Percentiles rank a stretch among this genome's conserved stretches.
Conservation (phyloP, 208 protist genomes). For the Hexamita inflata region DNA sequence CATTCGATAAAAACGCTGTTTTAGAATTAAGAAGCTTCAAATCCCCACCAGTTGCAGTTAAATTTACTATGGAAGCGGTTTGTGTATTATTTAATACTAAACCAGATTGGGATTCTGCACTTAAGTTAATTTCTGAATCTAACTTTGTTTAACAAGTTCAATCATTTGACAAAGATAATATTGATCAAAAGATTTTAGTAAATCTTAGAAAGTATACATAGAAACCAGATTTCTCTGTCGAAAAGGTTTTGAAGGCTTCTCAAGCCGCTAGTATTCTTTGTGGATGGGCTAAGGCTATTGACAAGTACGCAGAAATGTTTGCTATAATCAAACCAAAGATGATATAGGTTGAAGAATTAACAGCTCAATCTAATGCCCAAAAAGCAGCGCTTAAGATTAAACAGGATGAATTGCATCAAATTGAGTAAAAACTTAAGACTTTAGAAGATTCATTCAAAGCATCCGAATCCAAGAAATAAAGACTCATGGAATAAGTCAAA, state of each 20-base stretch:
- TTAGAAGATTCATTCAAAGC: constrained; percentile 43
- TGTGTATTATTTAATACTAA: constrained; percentile 73
- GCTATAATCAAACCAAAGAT: constrained; percentile 72
- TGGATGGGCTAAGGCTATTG: constrained; percentile 78
- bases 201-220: constrained; percentile 75
- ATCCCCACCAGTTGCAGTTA: constrained; percentile 73
- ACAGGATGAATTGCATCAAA: constrained; percentile 54
- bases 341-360: constrained; percentile 65
- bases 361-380: constrained; percentile 66
- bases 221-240: constrained; percentile 70
- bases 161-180: constrained; percentile 78
- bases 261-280: constrained; percentile 77
- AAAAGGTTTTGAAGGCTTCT: constrained; percentile 69
- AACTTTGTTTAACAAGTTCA: constrained; percentile 73
- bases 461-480: constrained; percentile 18
- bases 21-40: constrained; percentile 75
- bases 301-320: constrained; percentile 73
- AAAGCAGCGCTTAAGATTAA: constrained; percentile 65
- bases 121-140: constrained; percentile 40
- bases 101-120: constrained; percentile 15
- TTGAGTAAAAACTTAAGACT: constrained; percentile 59
- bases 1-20: constrained; percentile 71
- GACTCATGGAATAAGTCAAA: constrained; percentile 35
- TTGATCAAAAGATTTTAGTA: constrained; percentile 63
- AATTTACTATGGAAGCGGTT: constrained; percentile 76